These are phyloP conservation scores for Pilasporangium apinafurcum DNA, from an alignment of 352 stramenopile species.

Conservation along the genomic window DNA sequence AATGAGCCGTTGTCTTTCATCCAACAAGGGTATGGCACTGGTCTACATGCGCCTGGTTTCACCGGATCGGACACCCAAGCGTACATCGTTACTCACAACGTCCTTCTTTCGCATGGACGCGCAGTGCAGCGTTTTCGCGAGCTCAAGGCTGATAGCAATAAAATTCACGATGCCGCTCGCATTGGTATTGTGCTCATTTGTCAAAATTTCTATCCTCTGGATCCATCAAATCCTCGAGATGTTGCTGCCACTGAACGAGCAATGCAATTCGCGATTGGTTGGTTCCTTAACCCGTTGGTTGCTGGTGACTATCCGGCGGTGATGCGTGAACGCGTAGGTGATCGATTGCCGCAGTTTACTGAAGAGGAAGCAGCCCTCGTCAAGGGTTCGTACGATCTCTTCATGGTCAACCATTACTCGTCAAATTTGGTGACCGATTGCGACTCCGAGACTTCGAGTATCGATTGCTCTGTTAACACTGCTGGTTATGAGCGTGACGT, in stretches of 20 bases:
- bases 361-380: conserved; percentile 61
- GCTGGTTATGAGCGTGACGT: conserved; percentile 38
- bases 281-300: conserved; percentile 90
- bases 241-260: conserved; percentile 67
- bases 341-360: conserved; percentile 85
- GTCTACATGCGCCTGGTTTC: conserved; percentile 25
- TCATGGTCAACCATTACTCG: conserved; percentile 94
- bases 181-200: conserved; percentile 92
- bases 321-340: conserved; percentile 81
- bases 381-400: conserved; percentile 87
- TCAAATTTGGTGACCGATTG: conserved; percentile 50
- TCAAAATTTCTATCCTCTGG: conserved; percentile 74
- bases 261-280: conserved; percentile 89
- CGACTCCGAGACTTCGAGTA: conserved; percentile 15
- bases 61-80: conserved; percentile 29
- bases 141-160: conserved; percentile 44
- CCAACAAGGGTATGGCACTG: conserved; percentile 84
- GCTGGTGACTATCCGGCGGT: conserved; percentile 88
- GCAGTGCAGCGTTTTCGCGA: conserved; percentile 82
- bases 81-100: conserved; percentile 79
- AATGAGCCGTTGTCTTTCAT: conserved; percentile 92
- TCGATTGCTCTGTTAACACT: conserved; percentile 24
- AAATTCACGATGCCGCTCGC: conserved; percentile 34
- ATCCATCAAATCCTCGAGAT: conserved; percentile 38
- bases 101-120: conserved; percentile 87